These are phyloP conservation scores for Thermoascus crustaceus DNA, from an alignment of 2,329 filamentous ascomycete species.

Conservation along the genomic window DNA sequence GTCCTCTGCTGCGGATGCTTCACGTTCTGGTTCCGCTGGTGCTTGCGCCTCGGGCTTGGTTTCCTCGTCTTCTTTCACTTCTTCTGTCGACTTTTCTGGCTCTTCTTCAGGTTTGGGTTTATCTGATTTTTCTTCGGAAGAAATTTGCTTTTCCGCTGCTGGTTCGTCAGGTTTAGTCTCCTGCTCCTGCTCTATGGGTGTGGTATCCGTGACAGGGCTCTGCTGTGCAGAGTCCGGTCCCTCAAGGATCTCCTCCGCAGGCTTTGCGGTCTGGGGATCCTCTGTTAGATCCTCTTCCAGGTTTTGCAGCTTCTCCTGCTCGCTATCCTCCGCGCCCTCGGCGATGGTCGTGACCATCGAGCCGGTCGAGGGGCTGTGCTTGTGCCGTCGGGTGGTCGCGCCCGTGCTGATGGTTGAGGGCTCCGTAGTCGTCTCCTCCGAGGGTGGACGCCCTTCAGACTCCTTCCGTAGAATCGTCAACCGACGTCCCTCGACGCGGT, in stretches of 20 bases:
- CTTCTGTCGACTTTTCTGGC: neutral
- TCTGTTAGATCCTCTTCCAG: neutral
- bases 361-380: constrained; percentile 71
- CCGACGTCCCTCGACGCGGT: constrained; percentile 21
- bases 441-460: constrained; percentile 13
- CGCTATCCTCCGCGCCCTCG: constrained; percentile 72
- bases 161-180: neutral
- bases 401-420: constrained; percentile 46
- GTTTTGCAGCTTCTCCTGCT: constrained; percentile 10
- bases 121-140: neutral
- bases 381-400: constrained; percentile 74
- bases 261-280: neutral
- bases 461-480: constrained; percentile 32
- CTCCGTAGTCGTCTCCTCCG: constrained; percentile 21
- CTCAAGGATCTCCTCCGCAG: neutral
- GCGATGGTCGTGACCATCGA: constrained; percentile 73
- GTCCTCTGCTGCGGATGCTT: too few species aligned
- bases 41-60: neutral
- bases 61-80: neutral
- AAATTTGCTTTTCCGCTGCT: too few species aligned
- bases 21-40: too few species aligned
- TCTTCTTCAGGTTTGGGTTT: neutral
- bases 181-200: too few species aligned
- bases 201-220: too few species aligned
- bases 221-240: neutral